A percentile compares a stretch with the other conserved stretches of the same genome.
Evolutionary conservation across 2,329 filamentous ascomycete species (phyloP).

Genomic region (Colletotrichum liaoningense): DNA sequence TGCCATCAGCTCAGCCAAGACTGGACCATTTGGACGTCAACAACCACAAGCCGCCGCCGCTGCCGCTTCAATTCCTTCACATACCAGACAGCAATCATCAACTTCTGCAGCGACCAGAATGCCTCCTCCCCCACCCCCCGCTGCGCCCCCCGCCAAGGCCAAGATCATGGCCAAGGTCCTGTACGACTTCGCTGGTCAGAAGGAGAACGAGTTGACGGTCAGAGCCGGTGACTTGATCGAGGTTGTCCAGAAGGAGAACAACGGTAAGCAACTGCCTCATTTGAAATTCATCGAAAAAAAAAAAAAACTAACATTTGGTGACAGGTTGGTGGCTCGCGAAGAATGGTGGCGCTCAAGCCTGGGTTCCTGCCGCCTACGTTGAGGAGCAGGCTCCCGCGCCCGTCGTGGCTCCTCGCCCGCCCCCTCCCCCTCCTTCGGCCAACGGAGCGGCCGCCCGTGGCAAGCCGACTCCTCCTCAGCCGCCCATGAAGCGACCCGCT

Average conservation of each 20-base stretch:
- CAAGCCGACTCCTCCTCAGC: slow-evolving; percentile 80
- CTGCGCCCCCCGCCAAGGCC: slow-evolving; percentile 69
- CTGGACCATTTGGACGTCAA: slow-evolving; percentile 35
- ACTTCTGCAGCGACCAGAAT: slow-evolving; percentile 43
- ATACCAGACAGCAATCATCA: slow-evolving; percentile 29
- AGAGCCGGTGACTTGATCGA: slow-evolving; percentile 84
- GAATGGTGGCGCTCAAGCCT: slow-evolving; percentile 79
- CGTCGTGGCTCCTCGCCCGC: slow-evolving; percentile 70
- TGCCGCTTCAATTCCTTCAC: slow-evolving; percentile 29
- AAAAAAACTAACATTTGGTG: slow-evolving; percentile 45
- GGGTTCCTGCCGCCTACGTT: slow-evolving; percentile 94
- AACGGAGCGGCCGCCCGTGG: slow-evolving; percentile 59
- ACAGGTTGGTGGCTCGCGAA: slow-evolving; percentile 97
- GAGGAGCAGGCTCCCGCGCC: slow-evolving; percentile 80
- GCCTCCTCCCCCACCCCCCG: slow-evolving; percentile 72
- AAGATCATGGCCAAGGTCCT: slow-evolving; percentile 89
- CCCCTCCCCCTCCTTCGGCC: slow-evolving; percentile 71
- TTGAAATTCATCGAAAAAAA: not conserved
- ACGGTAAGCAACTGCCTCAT: slow-evolving; percentile 71
- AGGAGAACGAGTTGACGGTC: slow-evolving; percentile 86
- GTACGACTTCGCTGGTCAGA: slow-evolving; percentile 91
- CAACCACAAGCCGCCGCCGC: slow-evolving; percentile 36
- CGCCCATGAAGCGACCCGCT: slow-evolving; percentile 83
- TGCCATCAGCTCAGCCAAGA: slow-evolving; percentile 42
- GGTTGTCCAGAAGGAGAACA: slow-evolving; percentile 93